Percentiles rank a stretch among this genome's conserved stretches.
These are phyloP conservation scores for Albifimbria verrucaria DNA, from an alignment of 2,329 filamentous ascomycete genomes.

Conservation along the genomic window DNA sequence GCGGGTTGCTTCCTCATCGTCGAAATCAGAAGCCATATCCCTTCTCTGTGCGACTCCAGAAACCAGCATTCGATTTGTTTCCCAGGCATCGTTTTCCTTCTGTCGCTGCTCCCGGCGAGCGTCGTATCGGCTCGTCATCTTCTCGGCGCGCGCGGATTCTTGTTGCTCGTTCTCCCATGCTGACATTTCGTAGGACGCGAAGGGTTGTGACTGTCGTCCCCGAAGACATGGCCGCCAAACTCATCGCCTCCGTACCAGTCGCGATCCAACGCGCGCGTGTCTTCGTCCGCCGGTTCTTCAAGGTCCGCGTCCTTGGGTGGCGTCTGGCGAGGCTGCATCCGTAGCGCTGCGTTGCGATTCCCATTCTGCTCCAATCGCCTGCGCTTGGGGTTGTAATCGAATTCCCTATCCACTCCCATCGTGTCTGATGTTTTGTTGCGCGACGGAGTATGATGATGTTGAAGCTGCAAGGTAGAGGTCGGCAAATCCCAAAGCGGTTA, in stretches of 20 bases:
- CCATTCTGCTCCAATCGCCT: constrained; percentile 31
- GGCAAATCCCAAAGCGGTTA: no score
- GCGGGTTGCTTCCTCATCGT: constrained; percentile 85
- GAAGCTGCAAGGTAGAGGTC: background rate
- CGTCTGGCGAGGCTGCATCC: constrained; percentile 37
- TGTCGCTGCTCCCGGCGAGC: constrained; percentile 80
- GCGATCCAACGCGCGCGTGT: constrained; percentile 74
- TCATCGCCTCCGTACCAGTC: constrained; percentile 94
- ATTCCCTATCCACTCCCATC: constrained; percentile 34
- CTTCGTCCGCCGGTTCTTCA: constrained; percentile 63
- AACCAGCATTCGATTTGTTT: constrained; percentile 96
- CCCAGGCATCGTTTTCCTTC: constrained; percentile 96
- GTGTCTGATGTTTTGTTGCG: constrained; percentile 4
- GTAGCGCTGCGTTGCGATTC: constrained; percentile 30
- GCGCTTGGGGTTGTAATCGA: constrained; percentile 36
- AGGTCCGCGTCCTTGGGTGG: constrained; percentile 38
- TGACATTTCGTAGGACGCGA: constrained; percentile 71
- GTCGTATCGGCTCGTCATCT: constrained; percentile 68
- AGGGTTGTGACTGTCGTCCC: constrained; percentile 94
- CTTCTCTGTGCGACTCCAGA: constrained; percentile 91
- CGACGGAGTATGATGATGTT: background rate
- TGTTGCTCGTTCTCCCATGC: constrained; percentile 75
- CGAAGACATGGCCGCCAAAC: constrained; percentile 75
- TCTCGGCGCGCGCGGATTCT: constrained; percentile 73
- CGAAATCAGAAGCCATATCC: constrained; percentile 78